phyloP scores from a whole-genome alignment of 2,329 filamentous ascomycete species.

The Periconia sp. region DNA sequence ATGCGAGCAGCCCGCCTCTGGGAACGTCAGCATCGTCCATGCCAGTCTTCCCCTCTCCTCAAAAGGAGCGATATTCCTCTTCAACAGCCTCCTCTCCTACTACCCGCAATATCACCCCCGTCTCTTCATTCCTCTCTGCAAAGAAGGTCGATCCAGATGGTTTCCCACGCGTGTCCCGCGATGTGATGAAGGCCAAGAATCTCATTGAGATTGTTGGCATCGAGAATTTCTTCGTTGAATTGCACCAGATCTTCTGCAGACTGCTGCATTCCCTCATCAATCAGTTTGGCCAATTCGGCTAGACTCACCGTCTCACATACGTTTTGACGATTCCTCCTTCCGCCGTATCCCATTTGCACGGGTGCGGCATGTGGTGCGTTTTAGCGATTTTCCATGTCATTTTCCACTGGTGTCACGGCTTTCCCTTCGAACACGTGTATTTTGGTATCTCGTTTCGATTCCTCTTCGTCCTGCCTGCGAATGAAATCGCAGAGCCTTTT shows the following conservation, averaged over 20 bases:
- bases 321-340: conserved; percentile 1
- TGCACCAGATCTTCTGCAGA: conserved; percentile 55
- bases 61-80: conserved; percentile 29
- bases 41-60: conserved; percentile 30
- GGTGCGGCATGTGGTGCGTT: background rate
- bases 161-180: conserved; percentile 54
- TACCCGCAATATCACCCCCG: conserved; percentile 53
- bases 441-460: background rate
- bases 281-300: conserved; percentile 34
- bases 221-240: conserved; percentile 59
- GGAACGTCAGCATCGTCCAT: conserved; percentile 29
- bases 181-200: conserved; percentile 55
- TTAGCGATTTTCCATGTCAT: background rate
- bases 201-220: conserved; percentile 62
- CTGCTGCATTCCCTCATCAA: conserved; percentile 43
- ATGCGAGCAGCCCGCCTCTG: conserved; percentile 32
- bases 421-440: background rate
- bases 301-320: background rate
- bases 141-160: conserved; percentile 59
- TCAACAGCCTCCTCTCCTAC: conserved; percentile 34
- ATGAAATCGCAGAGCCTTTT: too few relatives aligned
- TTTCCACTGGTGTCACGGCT: background rate
- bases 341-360: background rate
- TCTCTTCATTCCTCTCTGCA: conserved; percentile 61
- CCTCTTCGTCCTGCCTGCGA: too few relatives aligned